Evolutionary conservation across 768 basidiomycete species (phyloP).

Genomic region (Kwoniella mangroviensis): DNA sequence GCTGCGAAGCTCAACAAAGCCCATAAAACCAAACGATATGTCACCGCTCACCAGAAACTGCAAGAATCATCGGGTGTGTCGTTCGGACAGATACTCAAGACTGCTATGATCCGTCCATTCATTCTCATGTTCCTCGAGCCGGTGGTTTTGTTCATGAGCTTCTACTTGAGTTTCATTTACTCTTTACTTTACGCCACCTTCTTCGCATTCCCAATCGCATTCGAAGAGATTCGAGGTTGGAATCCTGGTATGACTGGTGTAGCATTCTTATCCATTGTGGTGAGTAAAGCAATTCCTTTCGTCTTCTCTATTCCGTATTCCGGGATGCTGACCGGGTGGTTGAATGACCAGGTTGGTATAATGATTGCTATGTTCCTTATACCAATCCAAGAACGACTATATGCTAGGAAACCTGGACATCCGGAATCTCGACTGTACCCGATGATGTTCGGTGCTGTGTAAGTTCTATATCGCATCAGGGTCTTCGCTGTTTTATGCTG

Average conservation of each 20-base stretch:
- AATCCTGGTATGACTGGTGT: constrained; percentile 38
- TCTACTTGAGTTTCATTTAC: constrained; percentile 49
- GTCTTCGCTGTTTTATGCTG: not conserved
- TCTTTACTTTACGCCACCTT: constrained; percentile 43
- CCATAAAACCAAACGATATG: constrained; percentile 44
- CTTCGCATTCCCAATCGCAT: constrained; percentile 47
- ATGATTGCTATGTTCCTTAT: constrained; percentile 28
- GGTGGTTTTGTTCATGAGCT: constrained; percentile 42
- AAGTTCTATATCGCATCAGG: not conserved
- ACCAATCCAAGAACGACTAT: constrained; percentile 48
- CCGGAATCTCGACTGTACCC: constrained; percentile 47
- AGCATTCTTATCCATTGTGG: constrained; percentile 39
- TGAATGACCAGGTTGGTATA: constrained; percentile 32
- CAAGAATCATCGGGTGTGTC: constrained; percentile 36
- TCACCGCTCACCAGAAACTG: constrained; percentile 34
- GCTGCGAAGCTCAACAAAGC: constrained; percentile 50
- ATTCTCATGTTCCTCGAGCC: constrained; percentile 44
- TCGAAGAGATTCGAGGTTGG: constrained; percentile 41
- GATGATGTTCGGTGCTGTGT: constrained; percentile 47
- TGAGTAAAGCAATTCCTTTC: constrained; percentile 17
- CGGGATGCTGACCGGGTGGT: too few relatives aligned
- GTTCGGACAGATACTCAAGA: constrained; percentile 60
- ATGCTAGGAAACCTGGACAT: constrained; percentile 22
- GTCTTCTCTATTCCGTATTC: too few relatives aligned
- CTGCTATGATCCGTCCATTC: constrained; percentile 72